These are phyloP conservation scores for Ogataea ganodermae DNA, from an alignment of 805 yeast genomes.

Conservation along the genomic window DNA sequence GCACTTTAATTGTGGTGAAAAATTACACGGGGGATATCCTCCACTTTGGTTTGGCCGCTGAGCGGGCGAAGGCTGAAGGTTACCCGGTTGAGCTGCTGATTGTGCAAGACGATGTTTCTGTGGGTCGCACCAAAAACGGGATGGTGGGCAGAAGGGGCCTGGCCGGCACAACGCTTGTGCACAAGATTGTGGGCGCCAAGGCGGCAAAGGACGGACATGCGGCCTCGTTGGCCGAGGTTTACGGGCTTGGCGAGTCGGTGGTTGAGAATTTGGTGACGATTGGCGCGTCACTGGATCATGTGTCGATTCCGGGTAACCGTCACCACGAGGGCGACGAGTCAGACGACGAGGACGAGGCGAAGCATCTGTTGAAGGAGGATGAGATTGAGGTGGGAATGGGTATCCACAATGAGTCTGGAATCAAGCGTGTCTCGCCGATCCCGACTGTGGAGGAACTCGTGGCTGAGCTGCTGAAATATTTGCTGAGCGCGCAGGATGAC, in stretches of 20 bases:
- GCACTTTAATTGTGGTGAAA: slow-evolving; percentile 79
- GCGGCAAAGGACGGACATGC: slow-evolving; percentile 34
- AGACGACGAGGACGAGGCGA: slow-evolving; percentile 39
- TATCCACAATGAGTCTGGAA: slow-evolving; percentile 94
- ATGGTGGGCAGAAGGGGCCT: slow-evolving; percentile 93
- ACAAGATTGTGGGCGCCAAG: slow-evolving; percentile 78
- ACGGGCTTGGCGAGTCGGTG: slow-evolving; percentile 58
- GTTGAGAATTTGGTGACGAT: slow-evolving; percentile 75
- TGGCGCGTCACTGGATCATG: slow-evolving; percentile 87
- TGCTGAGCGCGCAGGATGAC: slow-evolving; percentile 61
- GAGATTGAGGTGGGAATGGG: slow-evolving; percentile 95
- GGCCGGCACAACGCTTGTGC: slow-evolving; percentile 88
- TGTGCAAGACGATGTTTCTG: slow-evolving; percentile 92
- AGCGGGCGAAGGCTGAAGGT: slow-evolving; percentile 80
- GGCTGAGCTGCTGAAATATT: slow-evolving; percentile 57
- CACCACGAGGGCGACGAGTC: slow-evolving; percentile 45
- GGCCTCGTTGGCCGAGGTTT: slow-evolving; percentile 52
- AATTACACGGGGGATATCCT: slow-evolving; percentile 94
- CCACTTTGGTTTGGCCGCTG: slow-evolving; percentile 91
- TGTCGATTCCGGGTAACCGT: slow-evolving; percentile 80
- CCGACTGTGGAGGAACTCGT: slow-evolving; percentile 69
- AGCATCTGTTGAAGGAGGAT: slow-evolving; percentile 47
- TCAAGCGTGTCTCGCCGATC: slow-evolving; percentile 59
- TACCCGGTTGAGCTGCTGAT: slow-evolving; percentile 68
- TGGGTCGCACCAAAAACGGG: slow-evolving; percentile 85